These are phyloP conservation scores for Xerocomellus amylosporus DNA, from an alignment of 768 basidiomycete species.

Conservation along the genomic window DNA sequence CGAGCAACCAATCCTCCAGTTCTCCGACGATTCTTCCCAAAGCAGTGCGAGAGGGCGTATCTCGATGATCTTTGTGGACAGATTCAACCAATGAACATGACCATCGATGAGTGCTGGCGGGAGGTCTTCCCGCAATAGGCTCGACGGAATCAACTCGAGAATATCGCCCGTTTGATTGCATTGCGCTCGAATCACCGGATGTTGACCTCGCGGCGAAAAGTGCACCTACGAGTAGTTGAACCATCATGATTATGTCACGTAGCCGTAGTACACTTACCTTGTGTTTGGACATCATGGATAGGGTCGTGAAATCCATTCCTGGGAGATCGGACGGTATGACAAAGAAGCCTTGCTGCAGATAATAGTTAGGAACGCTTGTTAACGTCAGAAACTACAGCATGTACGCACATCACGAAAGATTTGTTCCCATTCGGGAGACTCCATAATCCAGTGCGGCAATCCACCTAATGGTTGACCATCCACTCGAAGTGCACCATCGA, in stretches of 20 bases:
- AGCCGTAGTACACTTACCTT: background rate
- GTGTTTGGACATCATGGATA: background rate
- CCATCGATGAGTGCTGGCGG: background rate
- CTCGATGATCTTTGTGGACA: constrained; percentile 18
- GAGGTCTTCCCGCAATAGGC: background rate
- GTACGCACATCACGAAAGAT: background rate
- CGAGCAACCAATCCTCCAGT: constrained; percentile 21
- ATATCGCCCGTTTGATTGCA: background rate
- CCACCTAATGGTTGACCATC: background rate
- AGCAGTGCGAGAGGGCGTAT: constrained; percentile 14
- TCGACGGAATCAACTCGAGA: background rate
- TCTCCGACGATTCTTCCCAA: constrained; percentile 17
- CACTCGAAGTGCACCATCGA: background rate
- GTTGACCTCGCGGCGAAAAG: background rate
- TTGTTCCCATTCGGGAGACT: too few species aligned
- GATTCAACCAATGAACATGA: constrained; percentile 27
- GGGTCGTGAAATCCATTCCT: background rate
- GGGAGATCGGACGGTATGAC: background rate
- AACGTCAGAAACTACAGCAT: too few species aligned
- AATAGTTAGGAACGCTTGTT: background rate
- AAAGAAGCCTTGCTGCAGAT: background rate
- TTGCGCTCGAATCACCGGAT: background rate
- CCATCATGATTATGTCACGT: background rate
- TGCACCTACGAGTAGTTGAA: background rate
- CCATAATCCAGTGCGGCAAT: background rate